Conservation (phyloP, 805 yeast species). For the Alloascoidea hylecoeti region DNA sequence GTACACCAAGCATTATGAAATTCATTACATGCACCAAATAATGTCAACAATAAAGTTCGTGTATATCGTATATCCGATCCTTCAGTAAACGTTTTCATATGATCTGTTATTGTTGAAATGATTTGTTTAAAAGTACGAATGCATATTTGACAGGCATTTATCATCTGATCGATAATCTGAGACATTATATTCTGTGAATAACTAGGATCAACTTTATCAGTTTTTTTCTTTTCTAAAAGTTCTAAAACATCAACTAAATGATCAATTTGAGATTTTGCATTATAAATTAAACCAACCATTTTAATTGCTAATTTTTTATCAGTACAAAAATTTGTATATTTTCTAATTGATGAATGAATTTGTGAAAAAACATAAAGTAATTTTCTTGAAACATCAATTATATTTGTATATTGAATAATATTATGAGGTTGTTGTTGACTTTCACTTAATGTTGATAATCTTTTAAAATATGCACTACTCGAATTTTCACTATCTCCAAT, state of each 20-base stretch:
- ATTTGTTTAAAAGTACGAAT: slow-evolving; percentile 36
- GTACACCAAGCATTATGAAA: slow-evolving; percentile 49
- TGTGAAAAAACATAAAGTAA: slow-evolving; percentile 49
- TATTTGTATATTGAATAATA: slow-evolving; percentile 9
- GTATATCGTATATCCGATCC: slow-evolving; percentile 51
- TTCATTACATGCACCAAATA: slow-evolving; percentile 53
- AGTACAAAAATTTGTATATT: slow-evolving; percentile 41
- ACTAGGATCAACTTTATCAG: slow-evolving; percentile 10
- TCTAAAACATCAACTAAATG: slow-evolving; percentile 43
- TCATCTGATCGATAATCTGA: slow-evolving; percentile 9
- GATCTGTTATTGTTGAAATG: slow-evolving; percentile 30
- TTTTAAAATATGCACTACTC: slow-evolving; percentile 49
- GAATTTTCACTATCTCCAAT: slow-evolving; percentile 26
- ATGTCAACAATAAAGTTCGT: slow-evolving; percentile 44
- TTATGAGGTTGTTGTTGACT: slow-evolving; percentile 13
- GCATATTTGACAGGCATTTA: slow-evolving; percentile 21
- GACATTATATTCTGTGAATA: neutral
- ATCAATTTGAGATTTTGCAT: slow-evolving; percentile 41
- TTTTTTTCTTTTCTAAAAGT: slow-evolving; percentile 27
- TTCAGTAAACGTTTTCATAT: slow-evolving; percentile 32
- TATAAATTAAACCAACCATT: slow-evolving; percentile 34
- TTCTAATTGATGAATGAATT: slow-evolving; percentile 42
- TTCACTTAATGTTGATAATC: slow-evolving; percentile 53
- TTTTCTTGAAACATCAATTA: slow-evolving; percentile 40
- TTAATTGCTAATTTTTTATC: slow-evolving; percentile 40